Conservation (phyloP, 306 rosid genomes). For the Hippophae gyantsensis region DNA sequence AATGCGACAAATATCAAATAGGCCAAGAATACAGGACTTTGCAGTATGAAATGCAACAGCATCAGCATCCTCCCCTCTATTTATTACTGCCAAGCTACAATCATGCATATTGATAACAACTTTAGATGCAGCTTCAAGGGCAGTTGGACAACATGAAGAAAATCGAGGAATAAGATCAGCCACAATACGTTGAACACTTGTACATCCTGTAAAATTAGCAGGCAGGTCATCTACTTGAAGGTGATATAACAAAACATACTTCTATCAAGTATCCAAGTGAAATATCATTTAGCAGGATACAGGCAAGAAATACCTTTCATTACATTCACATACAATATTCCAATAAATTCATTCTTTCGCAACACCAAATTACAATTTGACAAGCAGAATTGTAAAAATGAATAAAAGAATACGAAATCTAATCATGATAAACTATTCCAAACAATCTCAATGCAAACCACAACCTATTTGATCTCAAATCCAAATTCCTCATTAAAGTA, state of each 20-base stretch:
- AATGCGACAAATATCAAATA: constrained; percentile 55
- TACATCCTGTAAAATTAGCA: constrained; percentile 56
- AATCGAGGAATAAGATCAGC: constrained; percentile 85
- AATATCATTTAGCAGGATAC: background rate
- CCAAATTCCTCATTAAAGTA: background rate
- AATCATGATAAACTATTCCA: too few relatives aligned
- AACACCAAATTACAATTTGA: background rate
- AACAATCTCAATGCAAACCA: too few relatives aligned
- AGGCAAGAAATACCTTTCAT: too few relatives aligned
- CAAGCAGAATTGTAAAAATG: too few relatives aligned
- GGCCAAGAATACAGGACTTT: constrained; percentile 57
- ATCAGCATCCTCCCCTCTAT: constrained; percentile 52
- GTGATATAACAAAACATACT: background rate
- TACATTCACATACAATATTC: too few relatives aligned
- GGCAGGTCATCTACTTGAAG: constrained; percentile 17
- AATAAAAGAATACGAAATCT: too few relatives aligned
- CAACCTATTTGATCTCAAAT: too few relatives aligned
- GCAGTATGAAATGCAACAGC: constrained; percentile 77
- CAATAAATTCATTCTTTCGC: too few relatives aligned
- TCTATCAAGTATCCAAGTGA: background rate
- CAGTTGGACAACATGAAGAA: constrained; percentile 75
- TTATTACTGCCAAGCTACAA: constrained; percentile 50
- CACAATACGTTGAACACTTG: constrained; percentile 73
- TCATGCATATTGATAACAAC: constrained; percentile 69
- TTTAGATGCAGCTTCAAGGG: constrained; percentile 78